Base-by-base conservation (phyloP, 2,329 filamentous ascomycete genomes). In the Cladosporium sp. region DNA sequence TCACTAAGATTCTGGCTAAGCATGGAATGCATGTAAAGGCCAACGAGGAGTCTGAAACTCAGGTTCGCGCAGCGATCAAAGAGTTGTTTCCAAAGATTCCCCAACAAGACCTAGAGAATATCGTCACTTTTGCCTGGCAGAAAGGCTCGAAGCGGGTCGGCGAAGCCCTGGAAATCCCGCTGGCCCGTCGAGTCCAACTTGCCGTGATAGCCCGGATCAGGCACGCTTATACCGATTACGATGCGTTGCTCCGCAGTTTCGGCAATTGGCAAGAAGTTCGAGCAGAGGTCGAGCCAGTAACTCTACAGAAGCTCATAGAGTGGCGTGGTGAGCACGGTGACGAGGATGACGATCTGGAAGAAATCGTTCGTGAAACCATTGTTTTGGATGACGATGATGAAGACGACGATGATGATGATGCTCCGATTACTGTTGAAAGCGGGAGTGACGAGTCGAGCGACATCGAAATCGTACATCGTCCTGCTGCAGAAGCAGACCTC, bases 21-120 rank as follows among this genome's bases (percentile, higher is more conserved):
- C 64, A 67, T 49, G 52, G 63, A 59, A 19, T 64, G 48, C 36
- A 16, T 4, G 42, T 15, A 2, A 43, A 32, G 11, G 16, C 35
- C 20, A 43, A 55, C 33, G 19, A 51, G 18, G 62, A 66, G 43
- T 57, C 51, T 6, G 50, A 53, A 52, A 74, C 76, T n/a, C 74
- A 81, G 59, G 78, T 82, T 43, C 70, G 75, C 52, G 75, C 77
- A 47, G 78, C 79, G 9, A 77, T 85, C 43, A 77, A 72, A 53
- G 81, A 84, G 59, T 68, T 84, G 22, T 84, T 83, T 56, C 80
- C 81, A 3, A 80, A 78, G 53, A 83, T 84, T 20, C 81, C 80
- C 2, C 73, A 78, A 43, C 69, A 72, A 48, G 79, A 83, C 61
- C 61, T 82, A 8, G 70, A 76, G 40, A 70, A 74, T 46, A 82